These are phyloP conservation scores for Termitomyces sp. DNA, from an alignment of 768 basidiomycete genomes.

Conservation along the genomic window DNA sequence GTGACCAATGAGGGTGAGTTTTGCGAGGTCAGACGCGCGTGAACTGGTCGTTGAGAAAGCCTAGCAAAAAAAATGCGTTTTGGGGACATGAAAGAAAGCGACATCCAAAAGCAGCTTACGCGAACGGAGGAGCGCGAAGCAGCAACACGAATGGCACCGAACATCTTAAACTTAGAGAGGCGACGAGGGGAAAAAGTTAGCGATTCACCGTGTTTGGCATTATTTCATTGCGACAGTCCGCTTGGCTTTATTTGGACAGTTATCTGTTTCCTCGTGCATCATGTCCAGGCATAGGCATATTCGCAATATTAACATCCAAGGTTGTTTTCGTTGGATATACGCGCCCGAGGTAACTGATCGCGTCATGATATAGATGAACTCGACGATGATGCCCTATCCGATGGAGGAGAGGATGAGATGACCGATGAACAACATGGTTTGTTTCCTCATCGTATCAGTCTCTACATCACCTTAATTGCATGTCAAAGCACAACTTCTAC, in stretches of 20 bases:
- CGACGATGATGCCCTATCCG: slow-evolving; percentile 76
- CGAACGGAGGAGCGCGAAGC: slow-evolving; percentile 39
- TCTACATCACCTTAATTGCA: slow-evolving; percentile 1
- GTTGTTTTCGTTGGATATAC: slow-evolving; percentile 28
- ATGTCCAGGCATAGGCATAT: slow-evolving; percentile 95
- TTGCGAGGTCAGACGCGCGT: slow-evolving; percentile 62
- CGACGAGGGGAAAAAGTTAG: not conserved
- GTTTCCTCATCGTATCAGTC: not conserved
- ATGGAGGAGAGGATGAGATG: slow-evolving; percentile 77
- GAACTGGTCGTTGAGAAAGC: slow-evolving; percentile 59
- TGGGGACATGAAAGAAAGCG: not conserved
- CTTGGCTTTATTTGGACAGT: slow-evolving; percentile 9
- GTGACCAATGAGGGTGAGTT: slow-evolving; percentile 74
- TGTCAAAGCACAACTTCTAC: slow-evolving; percentile 58
- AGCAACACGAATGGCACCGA: slow-evolving; percentile 45
- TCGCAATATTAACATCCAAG: slow-evolving; percentile 78
- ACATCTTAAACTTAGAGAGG: slow-evolving; percentile 45
- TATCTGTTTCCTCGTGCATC: not conserved
- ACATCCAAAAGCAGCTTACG: slow-evolving; percentile 32
- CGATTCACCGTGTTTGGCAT: slow-evolving; percentile 12
- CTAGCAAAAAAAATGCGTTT: slow-evolving; percentile 30
- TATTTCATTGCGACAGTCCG: slow-evolving; percentile 8
- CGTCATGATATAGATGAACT: slow-evolving; percentile 65
- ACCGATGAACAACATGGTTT: slow-evolving; percentile 81
- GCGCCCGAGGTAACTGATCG: slow-evolving; percentile 1